Evolutionary conservation across 306 rosid genomes (phyloP), one percentile per base, ranked within the genome.

Genomic region (Quercus parvula): DNA sequence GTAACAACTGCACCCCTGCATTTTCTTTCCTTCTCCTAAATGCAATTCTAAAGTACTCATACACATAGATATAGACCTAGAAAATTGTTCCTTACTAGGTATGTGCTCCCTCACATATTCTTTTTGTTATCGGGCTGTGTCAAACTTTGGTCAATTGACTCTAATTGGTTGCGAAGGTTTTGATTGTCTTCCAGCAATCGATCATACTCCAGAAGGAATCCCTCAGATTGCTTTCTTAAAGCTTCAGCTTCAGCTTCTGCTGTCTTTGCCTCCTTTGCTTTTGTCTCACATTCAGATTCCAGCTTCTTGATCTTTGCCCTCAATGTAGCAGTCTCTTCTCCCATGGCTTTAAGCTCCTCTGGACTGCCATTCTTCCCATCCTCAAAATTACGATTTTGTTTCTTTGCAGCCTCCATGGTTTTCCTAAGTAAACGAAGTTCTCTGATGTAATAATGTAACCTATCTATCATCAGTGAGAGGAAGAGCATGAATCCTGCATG

Each of bases 381-480:
- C 70, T 91, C 97, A 70, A 84, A 69, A 56, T 85, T 85, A 61
- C 93, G 89, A 86, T 78, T 91, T 82, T 92, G 99, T 84, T 93
- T 95, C 92, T 89, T 95, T n/a, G 85, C 89, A 77, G 92, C 90
- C 78, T 95, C 98, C 95, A 92, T 90, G 56, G 96, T 84, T 91
- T 92, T 91, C 90, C 99, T 88, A 31, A 92, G 97, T 30, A 85
- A 74, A 12, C 92, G 91, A 77, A 95, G 98, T 79, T 95, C 99
- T 77, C 99, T 88, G 41, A 92, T 95, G 88, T 95, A 95, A 71
- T 95, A 86, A 81, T 95, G 98, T 71, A 95, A 74, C 73, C 99
- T 90, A 81, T 95, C 99, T 44, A 92, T 83, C 97, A 95, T 92
- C 81, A 95, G 82, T 14, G 92, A 82, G 56, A 95, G 97, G 80